A percentile compares a stretch with the other conserved stretches of the same genome.
Conservation (phyloP, 1,284 basidiomycete genomes). For the Ceratobasidium sp. region DNA sequence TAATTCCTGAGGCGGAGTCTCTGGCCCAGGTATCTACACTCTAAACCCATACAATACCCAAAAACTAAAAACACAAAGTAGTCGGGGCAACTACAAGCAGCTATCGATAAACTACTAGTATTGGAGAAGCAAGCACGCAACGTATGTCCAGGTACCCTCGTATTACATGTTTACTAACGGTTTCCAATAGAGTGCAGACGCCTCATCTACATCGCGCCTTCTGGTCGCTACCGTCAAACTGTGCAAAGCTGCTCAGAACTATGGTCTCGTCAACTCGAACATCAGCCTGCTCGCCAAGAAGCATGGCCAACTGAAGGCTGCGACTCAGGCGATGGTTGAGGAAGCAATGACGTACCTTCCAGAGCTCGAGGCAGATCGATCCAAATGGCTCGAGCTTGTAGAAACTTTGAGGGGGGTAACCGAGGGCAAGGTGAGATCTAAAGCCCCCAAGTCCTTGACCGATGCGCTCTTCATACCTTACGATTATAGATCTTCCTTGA, state of each 20-base stretch:
- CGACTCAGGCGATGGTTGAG: slow-evolving; percentile 91
- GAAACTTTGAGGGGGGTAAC: slow-evolving; percentile 92
- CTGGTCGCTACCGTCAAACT: slow-evolving; percentile 78
- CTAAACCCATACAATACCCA: slow-evolving; percentile 36
- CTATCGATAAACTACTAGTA: slow-evolving; percentile 87
- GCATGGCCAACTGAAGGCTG: slow-evolving; percentile 95
- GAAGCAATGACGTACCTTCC: slow-evolving; percentile 83
- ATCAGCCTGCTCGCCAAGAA: slow-evolving; percentile 89
- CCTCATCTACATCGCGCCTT: slow-evolving; percentile 88
- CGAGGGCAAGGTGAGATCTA: slow-evolving; percentile 85
- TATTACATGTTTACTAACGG: slow-evolving; percentile 14
- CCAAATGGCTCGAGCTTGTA: slow-evolving; percentile 87
- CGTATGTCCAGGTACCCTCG: slow-evolving; percentile 63
- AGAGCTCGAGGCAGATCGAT: slow-evolving; percentile 73
- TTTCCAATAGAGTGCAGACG: slow-evolving; percentile 82
- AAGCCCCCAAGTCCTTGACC: background rate
- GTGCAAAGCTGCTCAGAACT: slow-evolving; percentile 77
- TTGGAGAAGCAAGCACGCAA: slow-evolving; percentile 98
- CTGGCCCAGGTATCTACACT: slow-evolving; percentile 56
- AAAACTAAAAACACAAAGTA: slow-evolving; percentile 48
- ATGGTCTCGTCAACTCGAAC: slow-evolving; percentile 75
- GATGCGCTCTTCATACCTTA: background rate
- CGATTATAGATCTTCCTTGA: slow-evolving; percentile 91
- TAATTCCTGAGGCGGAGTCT: slow-evolving; percentile 58
- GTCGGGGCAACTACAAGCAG: slow-evolving; percentile 82